Evolutionary conservation across 768 basidiomycete genomes (phyloP).

Genomic region (Sporobolomyces phaffii): DNA sequence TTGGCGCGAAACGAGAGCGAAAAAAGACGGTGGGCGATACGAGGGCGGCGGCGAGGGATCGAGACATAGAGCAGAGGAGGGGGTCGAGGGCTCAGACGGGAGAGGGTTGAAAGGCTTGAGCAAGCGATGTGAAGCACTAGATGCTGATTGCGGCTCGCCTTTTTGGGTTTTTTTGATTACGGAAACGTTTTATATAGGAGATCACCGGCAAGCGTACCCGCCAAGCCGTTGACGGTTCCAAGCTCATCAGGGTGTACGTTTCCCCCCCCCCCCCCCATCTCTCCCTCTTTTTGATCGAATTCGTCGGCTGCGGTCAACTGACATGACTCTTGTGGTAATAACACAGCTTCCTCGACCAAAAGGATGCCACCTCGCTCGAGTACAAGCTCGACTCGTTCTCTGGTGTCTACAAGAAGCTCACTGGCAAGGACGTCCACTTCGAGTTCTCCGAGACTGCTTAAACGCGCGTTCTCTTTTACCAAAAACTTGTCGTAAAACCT

Average conservation of each 20-base stretch:
- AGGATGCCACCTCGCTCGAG: slow-evolving; percentile 95
- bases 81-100: too few species aligned
- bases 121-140: slow-evolving; percentile 32
- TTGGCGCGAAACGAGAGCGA: not conserved
- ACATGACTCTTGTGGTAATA: not conserved
- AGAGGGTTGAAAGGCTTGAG: slow-evolving; percentile 23
- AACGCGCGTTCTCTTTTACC: not conserved
- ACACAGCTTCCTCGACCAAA: slow-evolving; percentile 88
- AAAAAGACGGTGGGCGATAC: not conserved
- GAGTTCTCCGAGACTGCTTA: slow-evolving; percentile 34
- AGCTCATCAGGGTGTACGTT: slow-evolving; percentile 93
- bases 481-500: not conserved
- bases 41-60: too few species aligned
- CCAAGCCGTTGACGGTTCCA: slow-evolving; percentile 84
- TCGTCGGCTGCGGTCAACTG: too few species aligned
- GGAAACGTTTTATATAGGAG: slow-evolving; percentile 46
- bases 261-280: not conserved
- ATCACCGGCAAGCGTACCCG: slow-evolving; percentile 98
- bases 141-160: slow-evolving; percentile 40
- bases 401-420: slow-evolving; percentile 77
- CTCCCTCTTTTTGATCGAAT: not conserved
- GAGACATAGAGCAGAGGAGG: too few species aligned
- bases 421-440: slow-evolving; percentile 69
- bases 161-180: not conserved
- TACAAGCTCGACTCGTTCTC: slow-evolving; percentile 99